These are phyloP conservation scores for Trypanosoma boissoni DNA, from an alignment of 208 protist genomes.

Conservation along the genomic window DNA sequence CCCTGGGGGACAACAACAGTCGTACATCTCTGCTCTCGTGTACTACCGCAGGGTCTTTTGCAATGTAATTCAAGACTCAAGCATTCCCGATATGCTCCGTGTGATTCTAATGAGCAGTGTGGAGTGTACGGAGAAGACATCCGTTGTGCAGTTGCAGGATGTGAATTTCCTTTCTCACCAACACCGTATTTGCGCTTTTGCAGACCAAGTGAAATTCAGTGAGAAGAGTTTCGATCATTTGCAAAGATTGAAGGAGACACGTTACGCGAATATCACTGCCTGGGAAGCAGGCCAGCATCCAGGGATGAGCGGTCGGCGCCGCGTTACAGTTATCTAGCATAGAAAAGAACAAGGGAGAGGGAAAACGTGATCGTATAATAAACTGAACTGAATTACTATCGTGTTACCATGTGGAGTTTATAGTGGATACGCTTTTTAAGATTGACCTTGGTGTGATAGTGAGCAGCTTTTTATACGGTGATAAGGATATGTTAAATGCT, in stretches of 20 bases:
- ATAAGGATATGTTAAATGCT: too few relatives aligned
- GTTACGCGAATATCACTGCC: background rate
- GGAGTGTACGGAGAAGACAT: background rate
- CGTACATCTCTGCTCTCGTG: conserved; percentile 19
- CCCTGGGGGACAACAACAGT: background rate
- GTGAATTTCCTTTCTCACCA: conserved; percentile 17
- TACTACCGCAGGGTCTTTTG: conserved; percentile 17
- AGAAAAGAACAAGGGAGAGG: background rate
- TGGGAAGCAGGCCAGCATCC: conserved; percentile 14
- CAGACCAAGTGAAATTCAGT: conserved; percentile 8
- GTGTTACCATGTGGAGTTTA: too few relatives aligned
- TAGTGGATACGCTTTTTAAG: too few relatives aligned
- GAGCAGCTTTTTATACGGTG: too few relatives aligned
- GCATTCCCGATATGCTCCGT: background rate
- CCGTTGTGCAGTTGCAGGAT: conserved; percentile 3
- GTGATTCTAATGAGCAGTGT: conserved; percentile 19
- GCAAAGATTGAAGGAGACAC: background rate
- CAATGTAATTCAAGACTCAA: background rate
- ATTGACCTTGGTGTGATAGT: too few relatives aligned
- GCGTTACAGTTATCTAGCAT: conserved; percentile 2
- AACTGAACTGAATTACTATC: too few relatives aligned
- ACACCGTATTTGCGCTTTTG: conserved; percentile 9
- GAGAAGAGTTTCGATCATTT: background rate
- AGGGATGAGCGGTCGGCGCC: background rate
- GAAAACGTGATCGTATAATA: background rate